Evolutionary conservation across 805 yeast genomes (phyloP).

Genomic region (Saccharomycopsis schoenii): DNA sequence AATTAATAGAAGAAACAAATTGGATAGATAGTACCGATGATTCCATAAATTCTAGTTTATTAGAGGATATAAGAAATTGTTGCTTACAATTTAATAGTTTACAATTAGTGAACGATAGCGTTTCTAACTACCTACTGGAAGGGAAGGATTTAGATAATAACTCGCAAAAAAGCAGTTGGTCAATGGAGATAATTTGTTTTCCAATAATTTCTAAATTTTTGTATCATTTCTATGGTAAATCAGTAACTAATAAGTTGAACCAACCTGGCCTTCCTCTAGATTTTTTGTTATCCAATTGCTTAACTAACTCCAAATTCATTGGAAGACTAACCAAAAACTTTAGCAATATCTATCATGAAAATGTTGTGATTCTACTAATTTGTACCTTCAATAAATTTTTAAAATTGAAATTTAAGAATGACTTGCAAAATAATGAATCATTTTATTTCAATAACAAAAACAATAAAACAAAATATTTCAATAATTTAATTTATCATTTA

Average conservation of each 20-base stretch:
- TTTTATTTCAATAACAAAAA: constrained; percentile 8
- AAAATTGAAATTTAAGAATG: constrained; percentile 14
- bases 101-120: neutral
- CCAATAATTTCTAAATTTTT: constrained; percentile 17
- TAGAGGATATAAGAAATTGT: constrained; percentile 9
- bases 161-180: constrained; percentile 4
- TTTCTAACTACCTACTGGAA: no score
- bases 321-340: neutral
- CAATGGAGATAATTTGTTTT: constrained; percentile 7
- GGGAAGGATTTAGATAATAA: neutral
- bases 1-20: constrained; percentile 8
- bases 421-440: constrained; percentile 6
- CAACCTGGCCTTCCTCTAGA: constrained; percentile 18
- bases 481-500: constrained; percentile 16
- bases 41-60: neutral
- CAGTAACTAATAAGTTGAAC: constrained; percentile 15
- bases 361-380: neutral
- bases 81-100: constrained; percentile 8
- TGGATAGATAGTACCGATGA: constrained; percentile 5
- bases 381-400: constrained; percentile 16
- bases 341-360: neutral
- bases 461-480: constrained; percentile 11
- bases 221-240: constrained; percentile 17
- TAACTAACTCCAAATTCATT: constrained; percentile 8
- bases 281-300: constrained; percentile 8